Base-by-base conservation (phyloP, 768 basidiomycete species). In the Rhodotorula graminis region DNA sequence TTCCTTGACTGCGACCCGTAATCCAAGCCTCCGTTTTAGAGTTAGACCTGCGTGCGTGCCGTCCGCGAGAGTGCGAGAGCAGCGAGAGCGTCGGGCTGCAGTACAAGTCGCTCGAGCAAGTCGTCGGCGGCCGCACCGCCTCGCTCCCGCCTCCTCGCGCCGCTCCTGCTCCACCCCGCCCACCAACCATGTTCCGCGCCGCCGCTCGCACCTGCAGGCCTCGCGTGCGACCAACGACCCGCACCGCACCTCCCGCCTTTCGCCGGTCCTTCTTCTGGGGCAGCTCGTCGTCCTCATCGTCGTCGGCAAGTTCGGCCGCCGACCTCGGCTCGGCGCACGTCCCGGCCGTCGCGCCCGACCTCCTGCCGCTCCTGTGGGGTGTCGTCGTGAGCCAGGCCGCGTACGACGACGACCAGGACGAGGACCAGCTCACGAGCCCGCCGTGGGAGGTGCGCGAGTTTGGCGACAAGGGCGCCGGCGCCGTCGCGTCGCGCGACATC, bases 401-500 rank as follows among this genome's bases (percentile, higher is more conserved):
- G 4, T 46, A 62, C 62, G 66, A 68, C 25, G 69, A 71, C 9
- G 50, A 60, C 3, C 60, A 69, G 9, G 67, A 61, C 31, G 40
- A 58, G 31, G n/a, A n/a, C 16, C 27, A 27, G 23, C 64, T 69
- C 8, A 66, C 67, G 44, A 23, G 31, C 5, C 71, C 71, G n/a
- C 71, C 71, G 15, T 73, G 71, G 71, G 55, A n/a, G 19, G 67
- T 73, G 33, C 18, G 12, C 31, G 15, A 25, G 15, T 23, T 31
- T 25, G 21, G 33, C 33, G 67, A 58, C 40, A 69, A 69, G 37
- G 74, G 74, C 10, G 31, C 62, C 46, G 74, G 74, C 12, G 74
- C 71, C 2, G n/a, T 72, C 57, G 70, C 74, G 0, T 16, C 61
- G 6, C 44, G 62, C 0, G 61, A 72, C 56, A 44, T 75, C 40